phyloP scores from a whole-genome alignment of 108 stramenopile genomes.

The Nannochloropsis oceanica region DNA sequence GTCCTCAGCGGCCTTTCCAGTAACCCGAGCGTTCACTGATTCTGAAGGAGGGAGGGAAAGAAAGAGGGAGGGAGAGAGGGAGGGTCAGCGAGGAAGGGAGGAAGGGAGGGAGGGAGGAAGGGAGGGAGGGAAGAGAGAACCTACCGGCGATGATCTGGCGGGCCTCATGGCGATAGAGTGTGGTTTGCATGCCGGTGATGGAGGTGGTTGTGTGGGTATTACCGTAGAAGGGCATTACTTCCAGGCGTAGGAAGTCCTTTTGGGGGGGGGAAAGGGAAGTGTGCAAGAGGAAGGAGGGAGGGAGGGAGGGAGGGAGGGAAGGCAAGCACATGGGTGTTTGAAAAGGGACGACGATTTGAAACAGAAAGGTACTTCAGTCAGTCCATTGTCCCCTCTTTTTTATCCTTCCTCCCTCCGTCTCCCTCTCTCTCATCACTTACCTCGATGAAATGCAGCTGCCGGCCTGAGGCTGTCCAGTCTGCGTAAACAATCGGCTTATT shows the following conservation, averaged over 20 bases:
- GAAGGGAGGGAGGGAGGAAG: not conserved
- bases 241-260: not conserved
- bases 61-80: not conserved
- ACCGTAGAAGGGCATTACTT: conserved; percentile 62
- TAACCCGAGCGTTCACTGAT: not conserved
- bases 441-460: conserved; percentile 18
- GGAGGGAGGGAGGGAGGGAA: too few relatives aligned
- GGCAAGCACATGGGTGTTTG: too few relatives aligned
- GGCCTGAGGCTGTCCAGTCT: conserved; percentile 38
- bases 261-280: not conserved
- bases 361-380: too few relatives aligned
- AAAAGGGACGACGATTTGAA: not conserved
- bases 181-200: conserved; percentile 66
- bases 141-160: conserved; percentile 54
- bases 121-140: not conserved
- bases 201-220: conserved; percentile 72
- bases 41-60: not conserved
- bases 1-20: conserved; percentile 51
- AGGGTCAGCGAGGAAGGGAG: not conserved
- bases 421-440: not conserved
- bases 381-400: not conserved
- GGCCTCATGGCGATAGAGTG: conserved; percentile 73
- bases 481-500: conserved; percentile 6
- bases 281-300: not conserved
- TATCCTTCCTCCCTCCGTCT: not conserved